A percentile compares a stretch with the other conserved stretches of the same genome.
Conservation (phyloP, 148 eudicot species). For the Rheum nobile region DNA sequence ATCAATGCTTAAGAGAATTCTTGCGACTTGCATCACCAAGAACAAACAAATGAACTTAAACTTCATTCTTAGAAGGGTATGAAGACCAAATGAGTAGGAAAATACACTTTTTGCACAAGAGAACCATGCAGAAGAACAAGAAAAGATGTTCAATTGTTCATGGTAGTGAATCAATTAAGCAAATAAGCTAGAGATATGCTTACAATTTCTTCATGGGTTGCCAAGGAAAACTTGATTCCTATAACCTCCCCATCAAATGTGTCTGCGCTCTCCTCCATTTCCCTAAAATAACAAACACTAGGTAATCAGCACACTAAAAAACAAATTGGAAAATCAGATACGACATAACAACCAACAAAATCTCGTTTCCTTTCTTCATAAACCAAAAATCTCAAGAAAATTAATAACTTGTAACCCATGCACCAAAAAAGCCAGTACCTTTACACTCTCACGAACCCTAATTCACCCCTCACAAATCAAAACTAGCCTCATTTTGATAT, state of each 20-base stretch:
- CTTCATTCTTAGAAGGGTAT: not conserved
- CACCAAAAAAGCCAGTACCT: not conserved
- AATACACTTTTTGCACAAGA: not conserved
- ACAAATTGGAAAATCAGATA: not conserved
- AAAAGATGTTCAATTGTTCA: not conserved
- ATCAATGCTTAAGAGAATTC: not conserved
- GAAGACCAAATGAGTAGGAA: not conserved
- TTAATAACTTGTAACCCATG: not conserved
- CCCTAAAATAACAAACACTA: not conserved
- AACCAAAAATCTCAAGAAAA: not conserved
- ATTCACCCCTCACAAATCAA: not conserved
- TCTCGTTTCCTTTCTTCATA: not conserved
- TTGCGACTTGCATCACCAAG: not conserved
- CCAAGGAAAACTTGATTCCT: conserved; percentile 50
- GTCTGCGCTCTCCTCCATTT: conserved; percentile 36
- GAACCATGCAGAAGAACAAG: not conserved
- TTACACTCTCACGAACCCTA: not conserved
- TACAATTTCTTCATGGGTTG: conserved; percentile 53
- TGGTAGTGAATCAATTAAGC: not conserved
- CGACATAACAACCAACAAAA: not conserved
- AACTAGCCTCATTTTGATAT: not conserved
- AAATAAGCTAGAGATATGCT: conserved; percentile 13
- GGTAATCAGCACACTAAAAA: not conserved
- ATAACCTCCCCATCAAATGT: conserved; percentile 35
- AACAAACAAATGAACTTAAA: not conserved